Evolutionary conservation across 805 yeast species (phyloP), one percentile per base, ranked within the genome.

Genomic region (Candida sithepensis): DNA sequence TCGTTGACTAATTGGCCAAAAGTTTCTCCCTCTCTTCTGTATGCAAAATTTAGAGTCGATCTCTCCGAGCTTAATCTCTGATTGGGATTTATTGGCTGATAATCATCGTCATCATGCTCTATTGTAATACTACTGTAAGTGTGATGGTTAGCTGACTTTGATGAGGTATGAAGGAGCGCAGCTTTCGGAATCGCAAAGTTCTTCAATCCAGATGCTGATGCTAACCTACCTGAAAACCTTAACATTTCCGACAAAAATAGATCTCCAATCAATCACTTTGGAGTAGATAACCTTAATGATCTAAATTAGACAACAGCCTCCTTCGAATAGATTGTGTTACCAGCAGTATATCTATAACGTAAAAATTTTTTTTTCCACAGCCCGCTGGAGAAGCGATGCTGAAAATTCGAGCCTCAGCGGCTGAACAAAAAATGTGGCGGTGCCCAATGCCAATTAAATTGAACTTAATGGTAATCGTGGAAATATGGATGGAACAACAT

Each of bases 1-100:
- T 66, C 72, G 43, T 67, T 63, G 8, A 72, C 76, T 1, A 72
- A 57, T 46, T 70, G 75, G 0, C 77, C 77, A 63, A 70, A 72
- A 0, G 69, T 63, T 48, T 71, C 73, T 18, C 73, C 68, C 13
- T 65, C 67, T 21, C 66, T 58, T 33, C 70, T 52, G 45, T 69
- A 65, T 1, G 73, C 69, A 54, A 59, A 72, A 4, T 62, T 59
- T 13, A 71, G 40, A 3, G 59, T 51, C 2, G 67, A 56, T 24
- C 50, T 49, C 12, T 57, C 60, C 4, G 48, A 37, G 1, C 55
- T 51, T 3, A 68, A 57, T 14, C 60, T 48, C 23, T 57, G 44
- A 9, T 54, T 46, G 3, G 52, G 44, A 14, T 48, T 46, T 20
- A 55, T 47, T 4, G 57, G 52, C 21, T 48, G 50, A 26, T 38